These are phyloP conservation scores for Exserohilum rostratum DNA, from an alignment of 2,329 filamentous ascomycete species.

Conservation along the genomic window DNA sequence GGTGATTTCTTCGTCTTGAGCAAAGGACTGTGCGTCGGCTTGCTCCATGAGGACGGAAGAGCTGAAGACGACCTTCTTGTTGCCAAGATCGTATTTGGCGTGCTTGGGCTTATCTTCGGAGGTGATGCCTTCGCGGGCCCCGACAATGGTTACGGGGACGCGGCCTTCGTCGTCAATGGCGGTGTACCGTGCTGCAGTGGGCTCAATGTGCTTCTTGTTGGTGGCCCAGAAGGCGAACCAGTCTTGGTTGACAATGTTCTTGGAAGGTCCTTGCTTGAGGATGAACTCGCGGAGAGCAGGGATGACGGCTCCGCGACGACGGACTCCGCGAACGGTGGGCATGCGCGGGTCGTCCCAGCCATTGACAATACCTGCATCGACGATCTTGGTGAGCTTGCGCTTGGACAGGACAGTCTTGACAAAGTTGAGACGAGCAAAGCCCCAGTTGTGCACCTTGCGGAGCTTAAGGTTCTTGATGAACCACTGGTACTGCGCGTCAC, in stretches of 20 bases:
- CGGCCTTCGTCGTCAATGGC: slow-evolving; percentile 70
- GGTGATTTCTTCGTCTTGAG: slow-evolving; percentile 86
- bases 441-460: slow-evolving; percentile 81
- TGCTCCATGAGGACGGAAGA: slow-evolving; percentile 85
- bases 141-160: slow-evolving; percentile 73
- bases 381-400: slow-evolving; percentile 83
- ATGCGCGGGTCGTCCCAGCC: slow-evolving; percentile 89
- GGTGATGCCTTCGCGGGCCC: slow-evolving; percentile 60
- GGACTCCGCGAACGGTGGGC: slow-evolving; percentile 81
- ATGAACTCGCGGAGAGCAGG: slow-evolving; percentile 82
- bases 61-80: slow-evolving; percentile 83
- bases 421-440: slow-evolving; percentile 85
- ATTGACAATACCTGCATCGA: slow-evolving; percentile 75
- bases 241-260: slow-evolving; percentile 83
- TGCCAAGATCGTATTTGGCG: slow-evolving; percentile 86
- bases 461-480: slow-evolving; percentile 76
- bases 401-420: slow-evolving; percentile 82
- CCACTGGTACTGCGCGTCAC: slow-evolving; percentile 87
- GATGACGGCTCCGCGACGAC: slow-evolving; percentile 78
- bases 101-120: slow-evolving; percentile 83
- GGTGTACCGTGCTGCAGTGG: slow-evolving; percentile 55
- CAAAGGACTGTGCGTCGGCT: slow-evolving; percentile 81
- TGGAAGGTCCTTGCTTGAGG: slow-evolving; percentile 80
- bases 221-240: slow-evolving; percentile 70
- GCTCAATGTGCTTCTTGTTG: slow-evolving; percentile 61